Evolutionary conservation across 108 stramenopile species (phyloP), one percentile per base, ranked within the genome.

Genomic region (Fistulifera solaris): DNA sequence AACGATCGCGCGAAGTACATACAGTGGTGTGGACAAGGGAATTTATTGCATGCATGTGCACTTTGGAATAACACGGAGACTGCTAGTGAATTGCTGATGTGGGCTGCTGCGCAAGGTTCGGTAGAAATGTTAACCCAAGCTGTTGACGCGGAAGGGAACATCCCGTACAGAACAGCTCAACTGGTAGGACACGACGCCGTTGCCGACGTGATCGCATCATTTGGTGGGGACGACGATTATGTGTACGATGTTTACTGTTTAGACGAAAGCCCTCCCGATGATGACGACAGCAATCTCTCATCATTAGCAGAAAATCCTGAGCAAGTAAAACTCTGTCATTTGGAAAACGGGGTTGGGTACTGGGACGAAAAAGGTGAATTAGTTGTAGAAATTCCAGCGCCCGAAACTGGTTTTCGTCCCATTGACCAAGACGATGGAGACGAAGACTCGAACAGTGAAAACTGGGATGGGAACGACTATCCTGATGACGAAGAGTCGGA

Each of bases 361-460:
- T 85, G 83, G 82, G 77, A 72, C 15, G 73, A 83, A 48, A 59
- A 71, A 31, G 88, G 88, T 16, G 80, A 86, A 56, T 63, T 90
- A 1, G 56, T 90, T 14, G 51, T 90, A 27, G 78, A 81, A 26
- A 2, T 35, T 8, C 31, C 31, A 35, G 31, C 31, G 3, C 6
- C 31, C 3, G 31, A 35, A 35, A 35, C 31, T 35, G 31, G 31
- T 8, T 35, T 35, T 35, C 31, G 31, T 35, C 31, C 31, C 31
- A 35, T 35, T 35, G 31, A 35, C 6, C 31, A 35, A 8, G 8
- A 35, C 31, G 31, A 35, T 8, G 31, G 31, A 8, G 31, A 35
- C 8, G 31, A 35, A 35, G 31, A 35, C 31, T 35, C 31, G 31
- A 26, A 16, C 1, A 41, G 43, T 14, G 35, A 12, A 2, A 61